phyloP scores from a whole-genome alignment of 2,329 filamentous ascomycete genomes.

The Mollisia scopiformis region DNA sequence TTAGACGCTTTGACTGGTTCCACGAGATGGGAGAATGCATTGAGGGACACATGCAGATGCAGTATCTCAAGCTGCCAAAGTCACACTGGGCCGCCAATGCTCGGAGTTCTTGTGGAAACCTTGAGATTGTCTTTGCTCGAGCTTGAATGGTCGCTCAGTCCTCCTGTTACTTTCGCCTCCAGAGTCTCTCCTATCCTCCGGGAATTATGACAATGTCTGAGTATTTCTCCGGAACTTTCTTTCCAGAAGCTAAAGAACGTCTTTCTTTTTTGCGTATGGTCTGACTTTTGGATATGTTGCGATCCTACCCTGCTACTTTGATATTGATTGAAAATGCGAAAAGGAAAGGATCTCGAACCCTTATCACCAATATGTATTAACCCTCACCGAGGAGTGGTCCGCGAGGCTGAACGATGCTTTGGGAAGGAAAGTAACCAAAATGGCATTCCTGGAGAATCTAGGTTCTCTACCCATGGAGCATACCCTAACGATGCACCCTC shows the following conservation, averaged over 20 bases:
- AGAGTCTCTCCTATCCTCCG: background rate
- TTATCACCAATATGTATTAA: background rate
- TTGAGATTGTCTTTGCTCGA: background rate
- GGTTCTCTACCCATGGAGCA: background rate
- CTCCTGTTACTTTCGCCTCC: background rate
- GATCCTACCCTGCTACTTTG: background rate
- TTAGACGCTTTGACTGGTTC: background rate
- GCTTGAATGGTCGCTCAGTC: background rate
- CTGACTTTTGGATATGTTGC: background rate
- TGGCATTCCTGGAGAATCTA: background rate
- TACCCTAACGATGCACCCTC: background rate
- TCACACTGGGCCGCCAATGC: too few relatives aligned
- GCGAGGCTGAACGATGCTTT: background rate
- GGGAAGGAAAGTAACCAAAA: background rate
- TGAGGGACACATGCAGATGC: background rate
- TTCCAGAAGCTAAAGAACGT: background rate
- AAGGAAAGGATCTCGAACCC: background rate
- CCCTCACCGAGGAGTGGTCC: background rate
- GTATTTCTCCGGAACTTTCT: background rate
- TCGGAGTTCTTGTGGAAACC: background rate
- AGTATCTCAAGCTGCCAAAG: background rate
- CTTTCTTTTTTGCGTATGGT: background rate
- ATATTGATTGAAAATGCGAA: background rate
- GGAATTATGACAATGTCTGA: background rate
- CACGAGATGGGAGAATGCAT: background rate